Evolutionary conservation across 495 filamentous ascomycete species (phyloP).

Genomic region (Podospora fimiseda): DNA sequence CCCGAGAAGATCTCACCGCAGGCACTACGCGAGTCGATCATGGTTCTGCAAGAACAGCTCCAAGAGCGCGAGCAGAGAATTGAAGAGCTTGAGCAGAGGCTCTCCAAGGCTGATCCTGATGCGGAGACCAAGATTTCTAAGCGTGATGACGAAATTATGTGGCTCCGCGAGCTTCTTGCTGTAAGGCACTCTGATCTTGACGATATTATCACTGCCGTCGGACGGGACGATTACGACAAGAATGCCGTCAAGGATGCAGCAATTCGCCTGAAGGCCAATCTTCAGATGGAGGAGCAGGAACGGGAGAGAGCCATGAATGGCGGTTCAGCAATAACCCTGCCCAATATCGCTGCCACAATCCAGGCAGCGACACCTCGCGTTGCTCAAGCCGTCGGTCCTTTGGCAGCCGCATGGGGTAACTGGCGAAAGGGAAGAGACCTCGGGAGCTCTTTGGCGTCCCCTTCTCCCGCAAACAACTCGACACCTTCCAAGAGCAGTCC

Average conservation of each 20-base stretch:
- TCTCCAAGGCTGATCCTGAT: conserved; percentile 61
- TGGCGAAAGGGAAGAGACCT: conserved; percentile 75
- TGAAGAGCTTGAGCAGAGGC: conserved; percentile 72
- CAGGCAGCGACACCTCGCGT: conserved; percentile 68
- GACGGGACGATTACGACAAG: conserved; percentile 64
- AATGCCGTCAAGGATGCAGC: conserved; percentile 78
- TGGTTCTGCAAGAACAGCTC: conserved; percentile 92
- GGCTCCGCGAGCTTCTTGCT: conserved; percentile 88
- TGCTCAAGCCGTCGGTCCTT: conserved; percentile 66
- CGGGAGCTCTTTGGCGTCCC: conserved; percentile 32
- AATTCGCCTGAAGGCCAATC: conserved; percentile 84
- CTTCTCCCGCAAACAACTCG: conserved; percentile 40
- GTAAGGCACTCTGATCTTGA: conserved; percentile 85
- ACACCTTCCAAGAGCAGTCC: conserved; percentile 59
- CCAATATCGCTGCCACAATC: conserved; percentile 48
- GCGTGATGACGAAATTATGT: conserved; percentile 86
- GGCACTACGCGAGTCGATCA: conserved; percentile 89
- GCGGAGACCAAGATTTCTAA: conserved; percentile 76
- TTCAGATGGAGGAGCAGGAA: conserved; percentile 97
- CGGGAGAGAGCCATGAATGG: conserved; percentile 63
- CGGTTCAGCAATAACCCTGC: conserved; percentile 45
- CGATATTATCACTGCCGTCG: conserved; percentile 79
- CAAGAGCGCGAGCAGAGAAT: conserved; percentile 87
- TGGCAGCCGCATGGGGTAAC: conserved; percentile 64
- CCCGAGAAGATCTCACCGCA: conserved; percentile 89